phyloP scores from a whole-genome alignment of 805 yeast species.

The Sugiyamaella americana region DNA sequence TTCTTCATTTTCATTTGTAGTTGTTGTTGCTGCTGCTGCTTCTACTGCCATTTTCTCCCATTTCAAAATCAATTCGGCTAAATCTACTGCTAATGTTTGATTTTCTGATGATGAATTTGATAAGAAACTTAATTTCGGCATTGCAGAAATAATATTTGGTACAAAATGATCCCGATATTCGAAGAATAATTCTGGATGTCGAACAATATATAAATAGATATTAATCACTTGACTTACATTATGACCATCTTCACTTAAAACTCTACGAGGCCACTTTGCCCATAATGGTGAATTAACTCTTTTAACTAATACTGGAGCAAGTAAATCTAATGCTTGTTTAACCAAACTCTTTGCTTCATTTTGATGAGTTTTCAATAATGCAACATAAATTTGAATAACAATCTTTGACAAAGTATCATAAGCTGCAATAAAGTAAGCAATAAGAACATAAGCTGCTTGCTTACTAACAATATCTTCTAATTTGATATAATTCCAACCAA shows the following conservation, averaged over 20 bases:
- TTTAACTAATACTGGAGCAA: conserved; percentile 80
- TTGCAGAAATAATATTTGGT: conserved; percentile 81
- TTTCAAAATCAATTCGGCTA: conserved; percentile 74
- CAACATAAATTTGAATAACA: conserved; percentile 88
- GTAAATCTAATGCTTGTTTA: conserved; percentile 75
- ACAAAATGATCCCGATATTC: conserved; percentile 84
- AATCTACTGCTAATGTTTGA: conserved; percentile 79
- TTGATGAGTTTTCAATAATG: conserved; percentile 76
- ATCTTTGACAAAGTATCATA: conserved; percentile 86
- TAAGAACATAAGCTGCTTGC: conserved; percentile 87
- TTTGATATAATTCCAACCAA: conserved; percentile 89
- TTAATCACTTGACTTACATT: conserved; percentile 80
- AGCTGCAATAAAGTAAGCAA: conserved; percentile 76
- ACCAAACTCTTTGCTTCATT: conserved; percentile 79
- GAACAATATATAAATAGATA: conserved; percentile 82
- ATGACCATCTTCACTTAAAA: conserved; percentile 82
- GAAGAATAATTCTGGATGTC: conserved; percentile 77
- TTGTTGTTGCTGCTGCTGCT: conserved; percentile 26
- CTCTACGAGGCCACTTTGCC: conserved; percentile 94
- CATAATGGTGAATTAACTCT: conserved; percentile 60
- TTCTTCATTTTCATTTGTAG: conserved; percentile 6
- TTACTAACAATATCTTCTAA: conserved; percentile 84
- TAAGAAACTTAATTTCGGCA: conserved; percentile 80
- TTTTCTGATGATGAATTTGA: conserved; percentile 75
- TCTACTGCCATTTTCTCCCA: conserved; percentile 60